Conservation (phyloP, 2,329 filamentous ascomycete species). For the Blastomyces parvus region DNA sequence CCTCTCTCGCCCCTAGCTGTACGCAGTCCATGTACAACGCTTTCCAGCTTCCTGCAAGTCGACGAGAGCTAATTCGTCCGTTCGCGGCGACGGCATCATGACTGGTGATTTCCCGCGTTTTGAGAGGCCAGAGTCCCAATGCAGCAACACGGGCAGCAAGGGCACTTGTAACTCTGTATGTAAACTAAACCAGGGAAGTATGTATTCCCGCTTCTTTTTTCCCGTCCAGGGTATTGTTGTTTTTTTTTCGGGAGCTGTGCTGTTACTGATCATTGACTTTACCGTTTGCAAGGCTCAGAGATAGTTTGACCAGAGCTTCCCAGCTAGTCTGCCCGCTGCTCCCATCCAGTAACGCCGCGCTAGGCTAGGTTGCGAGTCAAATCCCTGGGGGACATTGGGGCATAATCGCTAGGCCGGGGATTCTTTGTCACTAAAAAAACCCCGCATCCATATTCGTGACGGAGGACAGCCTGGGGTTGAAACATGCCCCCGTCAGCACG, state of each 20-base stretch:
- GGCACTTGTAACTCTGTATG: background rate
- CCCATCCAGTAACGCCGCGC: background rate
- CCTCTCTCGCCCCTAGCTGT: background rate
- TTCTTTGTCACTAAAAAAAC: background rate
- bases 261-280: too few species aligned
- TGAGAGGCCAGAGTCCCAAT: background rate
- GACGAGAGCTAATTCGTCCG: constrained; percentile 4
- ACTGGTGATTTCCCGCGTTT: background rate
- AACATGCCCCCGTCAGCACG: background rate
- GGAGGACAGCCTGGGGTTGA: background rate
- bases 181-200: too few species aligned
- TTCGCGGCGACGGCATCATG: background rate
- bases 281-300: background rate
- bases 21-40: too few species aligned
- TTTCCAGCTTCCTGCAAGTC: background rate
- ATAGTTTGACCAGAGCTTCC: background rate
- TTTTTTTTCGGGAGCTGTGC: too few species aligned
- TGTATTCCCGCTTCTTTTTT: background rate
- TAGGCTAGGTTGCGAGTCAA: background rate
- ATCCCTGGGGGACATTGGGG: background rate
- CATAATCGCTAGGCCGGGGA: background rate
- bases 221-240: background rate
- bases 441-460: background rate
- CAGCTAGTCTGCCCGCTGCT: background rate
- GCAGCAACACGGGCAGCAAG: background rate